Conservation (phyloP, 176 grass and related monocot genomes). For the Oryza nivara region DNA sequence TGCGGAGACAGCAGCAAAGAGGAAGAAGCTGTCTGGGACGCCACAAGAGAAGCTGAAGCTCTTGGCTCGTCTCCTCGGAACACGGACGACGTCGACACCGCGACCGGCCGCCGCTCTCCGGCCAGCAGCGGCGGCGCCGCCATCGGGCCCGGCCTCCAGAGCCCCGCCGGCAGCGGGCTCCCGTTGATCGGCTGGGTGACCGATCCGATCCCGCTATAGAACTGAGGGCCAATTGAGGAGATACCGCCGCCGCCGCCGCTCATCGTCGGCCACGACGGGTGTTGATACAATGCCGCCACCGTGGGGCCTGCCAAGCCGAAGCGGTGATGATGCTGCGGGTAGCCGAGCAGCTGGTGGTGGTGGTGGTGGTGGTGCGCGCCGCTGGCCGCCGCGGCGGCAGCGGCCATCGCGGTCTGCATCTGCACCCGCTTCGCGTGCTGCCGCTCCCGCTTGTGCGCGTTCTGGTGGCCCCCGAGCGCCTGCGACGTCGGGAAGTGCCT, state of each 20-base stretch:
- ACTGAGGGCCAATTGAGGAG: conserved; percentile 39
- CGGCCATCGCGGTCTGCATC: conserved; percentile 76
- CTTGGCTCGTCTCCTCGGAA: conserved; percentile 49
- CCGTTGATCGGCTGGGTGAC: conserved; percentile 73
- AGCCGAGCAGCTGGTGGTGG: conserved; percentile 67
- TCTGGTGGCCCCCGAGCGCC: conserved; percentile 96
- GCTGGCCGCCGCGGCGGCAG: conserved; percentile 38
- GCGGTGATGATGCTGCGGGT: conserved; percentile 64
- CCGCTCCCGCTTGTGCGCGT: conserved; percentile 96
- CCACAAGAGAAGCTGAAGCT: conserved; percentile 33
- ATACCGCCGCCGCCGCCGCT: conserved; percentile 18
- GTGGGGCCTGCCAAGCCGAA: conserved; percentile 42
- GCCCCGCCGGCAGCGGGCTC: conserved; percentile 51
- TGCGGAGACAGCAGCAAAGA: conserved; percentile 54
- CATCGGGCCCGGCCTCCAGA: conserved; percentile 57
- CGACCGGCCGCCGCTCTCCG: conserved; percentile 41
- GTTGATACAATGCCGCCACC: conserved; percentile 31
- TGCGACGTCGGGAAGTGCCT: conserved; percentile 96
- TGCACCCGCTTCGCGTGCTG: conserved; percentile 96
- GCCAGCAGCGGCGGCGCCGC: conserved; percentile 12
- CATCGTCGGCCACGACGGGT: conserved; percentile 48
- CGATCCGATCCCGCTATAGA: conserved; percentile 67
- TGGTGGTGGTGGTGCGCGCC: conserved; percentile 58
- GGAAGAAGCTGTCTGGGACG: conserved; percentile 41
- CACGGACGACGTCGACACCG: conserved; percentile 19